Base-by-base conservation (phyloP, 306 rosid genomes). In the Glycine latifolia region DNA sequence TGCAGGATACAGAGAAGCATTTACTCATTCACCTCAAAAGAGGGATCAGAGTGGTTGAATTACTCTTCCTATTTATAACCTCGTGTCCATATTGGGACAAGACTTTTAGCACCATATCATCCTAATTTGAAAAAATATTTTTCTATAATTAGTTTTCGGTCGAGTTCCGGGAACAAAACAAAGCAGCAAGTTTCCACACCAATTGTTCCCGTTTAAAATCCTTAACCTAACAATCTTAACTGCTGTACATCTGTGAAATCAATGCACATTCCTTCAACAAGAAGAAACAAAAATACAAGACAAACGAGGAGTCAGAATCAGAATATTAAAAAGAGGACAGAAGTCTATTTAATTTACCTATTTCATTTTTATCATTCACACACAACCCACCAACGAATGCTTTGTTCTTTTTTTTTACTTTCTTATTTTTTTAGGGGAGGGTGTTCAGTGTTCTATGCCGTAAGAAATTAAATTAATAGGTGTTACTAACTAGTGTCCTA, bases 251-350 rank as follows among this genome's bases (percentile, higher is more conserved):
- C 37, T 33, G 83, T 74, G 91, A 89, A 89, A 86, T 89, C 75
- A 83, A 89, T 85, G 91, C 88, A 88, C 90, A 89, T 91, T 91
- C 97, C 92, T 78, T 87, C 84, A 26, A 16, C 80, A 50, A 70
- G 52, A 83, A 83, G 87, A 89, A 86, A 88, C 94, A 93, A 91
- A 77, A 77, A 74, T 55, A 87, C 79, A 85, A 77, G 91, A 90
- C 96, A 89, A 93, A 79, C 5, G 2, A 91, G 79, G 50, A 67
- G 88, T 87, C 89, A 83, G 83, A 84, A 82, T 86, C 86, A 84
- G 85, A 85, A 76, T 73, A 85, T 80, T 71, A 48, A 75, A 82
- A 80, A 84, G 75, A 69, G 41, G 59, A 65, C 63, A 58, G 1
- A 72, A 71, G 53, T 74, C 75, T 47, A 71, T 82, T 26, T 26